phyloP scores from a whole-genome alignment of 2,329 filamentous ascomycete genomes.

The Periglandula ipomoeae region DNA sequence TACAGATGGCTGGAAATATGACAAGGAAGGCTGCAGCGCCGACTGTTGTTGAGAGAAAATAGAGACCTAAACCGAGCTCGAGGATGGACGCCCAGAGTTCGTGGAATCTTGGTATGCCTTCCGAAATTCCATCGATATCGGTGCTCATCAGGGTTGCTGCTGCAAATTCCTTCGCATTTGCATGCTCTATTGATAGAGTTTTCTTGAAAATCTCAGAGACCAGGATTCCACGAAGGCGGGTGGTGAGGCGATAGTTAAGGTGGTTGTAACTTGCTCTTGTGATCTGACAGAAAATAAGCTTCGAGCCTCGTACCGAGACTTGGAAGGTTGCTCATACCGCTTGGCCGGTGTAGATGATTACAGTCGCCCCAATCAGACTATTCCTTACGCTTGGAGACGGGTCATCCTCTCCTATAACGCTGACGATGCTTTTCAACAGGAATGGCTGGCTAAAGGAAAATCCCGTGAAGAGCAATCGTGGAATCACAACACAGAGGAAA shows the following conservation, averaged over 20 bases:
- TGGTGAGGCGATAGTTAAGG: not conserved
- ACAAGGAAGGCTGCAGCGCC: constrained; percentile 36
- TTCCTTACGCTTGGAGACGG: constrained; percentile 15
- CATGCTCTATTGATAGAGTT: constrained; percentile 21
- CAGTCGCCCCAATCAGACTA: constrained; percentile 29
- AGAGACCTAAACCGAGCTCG: constrained; percentile 35
- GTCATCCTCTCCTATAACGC: constrained; percentile 15
- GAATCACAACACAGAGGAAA: constrained; percentile 15
- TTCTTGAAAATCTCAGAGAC: constrained; percentile 25
- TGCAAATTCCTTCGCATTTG: constrained; percentile 22
- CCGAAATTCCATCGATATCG: constrained; percentile 33
- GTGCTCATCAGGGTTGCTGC: constrained; percentile 38
- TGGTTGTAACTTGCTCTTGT: constrained; percentile 11
- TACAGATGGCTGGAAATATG: constrained; percentile 28
- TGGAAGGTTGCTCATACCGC: no score
- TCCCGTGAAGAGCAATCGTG: constrained; percentile 18
- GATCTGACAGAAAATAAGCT: constrained; percentile 3
- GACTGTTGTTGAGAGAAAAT: constrained; percentile 35
- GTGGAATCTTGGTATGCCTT: constrained; percentile 26
- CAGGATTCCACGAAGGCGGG: constrained; percentile 20
- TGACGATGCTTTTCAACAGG: constrained; percentile 23
- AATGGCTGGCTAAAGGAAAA: constrained; percentile 32
- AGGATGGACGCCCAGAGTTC: constrained; percentile 31
- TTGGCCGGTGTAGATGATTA: constrained; percentile 30
- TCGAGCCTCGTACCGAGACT: no score